Evolutionary conservation across 257 asterid genomes (phyloP).

Genomic region (Solanum sitiens): DNA sequence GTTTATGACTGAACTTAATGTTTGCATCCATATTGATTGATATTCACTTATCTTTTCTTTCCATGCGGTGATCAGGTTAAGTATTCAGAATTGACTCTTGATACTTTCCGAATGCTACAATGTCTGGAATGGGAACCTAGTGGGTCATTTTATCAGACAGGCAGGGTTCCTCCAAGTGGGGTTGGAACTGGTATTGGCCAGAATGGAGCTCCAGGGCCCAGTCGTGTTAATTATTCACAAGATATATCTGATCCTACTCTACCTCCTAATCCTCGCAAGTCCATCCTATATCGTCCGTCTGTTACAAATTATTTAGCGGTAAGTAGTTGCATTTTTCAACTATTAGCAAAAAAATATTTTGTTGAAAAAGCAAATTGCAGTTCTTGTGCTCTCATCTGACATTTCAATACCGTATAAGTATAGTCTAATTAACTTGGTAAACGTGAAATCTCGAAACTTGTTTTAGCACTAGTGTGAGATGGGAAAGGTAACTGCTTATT

Average conservation of each 20-base stretch:
- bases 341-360: not conserved
- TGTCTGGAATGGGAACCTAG: constrained; percentile 97
- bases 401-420: not conserved
- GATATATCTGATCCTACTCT: constrained; percentile 90
- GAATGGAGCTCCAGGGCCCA: constrained; percentile 71
- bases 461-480: not conserved
- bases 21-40: not conserved
- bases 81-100: constrained; percentile 85
- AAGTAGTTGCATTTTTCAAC: constrained; percentile 22
- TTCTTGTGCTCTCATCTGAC: not conserved
- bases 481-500: not conserved
- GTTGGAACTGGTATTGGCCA: constrained; percentile 43
- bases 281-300: constrained; percentile 79
- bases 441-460: not conserved
- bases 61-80: constrained; percentile 47
- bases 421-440: not conserved
- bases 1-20: not conserved
- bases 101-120: constrained; percentile 86
- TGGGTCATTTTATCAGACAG: constrained; percentile 80
- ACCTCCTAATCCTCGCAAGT: constrained; percentile 88
- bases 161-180: constrained; percentile 43
- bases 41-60: not conserved
- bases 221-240: constrained; percentile 52
- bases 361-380: not conserved
- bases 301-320: constrained; percentile 87